A percentile compares a stretch with the other conserved stretches of the same genome.
Evolutionary conservation across 2,329 filamentous ascomycete species (phyloP).

Genomic region (Neocucurbitaria cava): DNA sequence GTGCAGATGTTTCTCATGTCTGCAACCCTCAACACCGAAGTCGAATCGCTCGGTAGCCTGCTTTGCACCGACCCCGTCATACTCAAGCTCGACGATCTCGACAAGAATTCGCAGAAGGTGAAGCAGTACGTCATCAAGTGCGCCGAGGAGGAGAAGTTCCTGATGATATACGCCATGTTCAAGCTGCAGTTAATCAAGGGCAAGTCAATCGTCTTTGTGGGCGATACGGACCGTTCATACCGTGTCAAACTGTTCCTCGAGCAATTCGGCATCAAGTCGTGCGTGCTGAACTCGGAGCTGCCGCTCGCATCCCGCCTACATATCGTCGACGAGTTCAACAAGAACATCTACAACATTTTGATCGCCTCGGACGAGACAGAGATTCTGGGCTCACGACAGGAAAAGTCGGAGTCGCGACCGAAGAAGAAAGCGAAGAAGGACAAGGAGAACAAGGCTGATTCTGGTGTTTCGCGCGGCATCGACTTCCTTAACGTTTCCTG

Average conservation of each 20-base stretch:
- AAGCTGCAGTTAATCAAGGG: conserved; percentile 93
- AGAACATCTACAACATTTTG: conserved; percentile 95
- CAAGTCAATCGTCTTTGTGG: conserved; percentile 85
- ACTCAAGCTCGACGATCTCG: conserved; percentile 82
- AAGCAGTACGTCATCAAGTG: conserved; percentile 91
- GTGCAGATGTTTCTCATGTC: conserved; percentile 94
- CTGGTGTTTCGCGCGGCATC: conserved; percentile 93
- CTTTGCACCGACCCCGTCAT: conserved; percentile 84
- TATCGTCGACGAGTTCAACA: conserved; percentile 97
- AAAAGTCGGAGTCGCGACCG: conserved; percentile 47
- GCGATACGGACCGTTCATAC: conserved; percentile 88
- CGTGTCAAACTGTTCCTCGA: conserved; percentile 93
- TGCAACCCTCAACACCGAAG: conserved; percentile 86
- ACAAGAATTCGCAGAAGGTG: conserved; percentile 76
- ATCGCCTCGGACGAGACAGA: conserved; percentile 95
- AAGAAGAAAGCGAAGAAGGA: conserved; percentile 64
- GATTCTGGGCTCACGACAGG: conserved; percentile 67
- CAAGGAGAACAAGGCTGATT: conserved; percentile 78
- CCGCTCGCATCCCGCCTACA: conserved; percentile 93
- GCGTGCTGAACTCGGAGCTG: conserved; percentile 91
- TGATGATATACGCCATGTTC: conserved; percentile 92
- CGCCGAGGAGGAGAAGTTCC: conserved; percentile 96
- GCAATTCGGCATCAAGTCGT: conserved; percentile 94
- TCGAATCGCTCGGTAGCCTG: conserved; percentile 82
- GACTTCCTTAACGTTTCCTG: conserved; percentile 87